Percentiles rank a stretch among this genome's conserved stretches.
These are phyloP conservation scores for Lepidium didymum DNA, from an alignment of 345 rosid genomes.

Conservation along the genomic window DNA sequence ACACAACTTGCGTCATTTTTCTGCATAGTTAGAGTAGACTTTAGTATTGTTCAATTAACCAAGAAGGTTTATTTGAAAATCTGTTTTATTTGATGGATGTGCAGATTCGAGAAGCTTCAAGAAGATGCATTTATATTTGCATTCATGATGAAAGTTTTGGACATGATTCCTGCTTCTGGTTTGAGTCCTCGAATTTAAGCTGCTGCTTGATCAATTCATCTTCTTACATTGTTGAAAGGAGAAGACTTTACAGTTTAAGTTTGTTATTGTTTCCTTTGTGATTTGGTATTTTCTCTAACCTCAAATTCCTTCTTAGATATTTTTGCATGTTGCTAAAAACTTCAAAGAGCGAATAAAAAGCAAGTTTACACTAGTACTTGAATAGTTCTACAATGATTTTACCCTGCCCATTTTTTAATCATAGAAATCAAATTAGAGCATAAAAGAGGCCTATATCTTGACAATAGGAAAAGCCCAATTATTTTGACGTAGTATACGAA, in stretches of 20 bases:
- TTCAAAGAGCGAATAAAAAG: not conserved
- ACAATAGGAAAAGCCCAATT: not conserved
- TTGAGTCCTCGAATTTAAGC: not conserved
- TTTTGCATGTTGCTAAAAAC: not conserved
- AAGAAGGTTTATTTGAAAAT: not conserved
- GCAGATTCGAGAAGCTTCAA: slow-evolving; percentile 92
- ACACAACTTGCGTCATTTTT: not conserved
- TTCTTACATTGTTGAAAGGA: not conserved
- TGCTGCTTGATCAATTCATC: not conserved
- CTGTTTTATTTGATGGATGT: slow-evolving; percentile 2
- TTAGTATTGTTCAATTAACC: not conserved
- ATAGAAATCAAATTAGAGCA: not conserved
- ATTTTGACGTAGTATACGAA: too few species aligned
- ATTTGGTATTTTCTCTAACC: not conserved
- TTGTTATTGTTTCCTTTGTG: not conserved
- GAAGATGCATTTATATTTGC: slow-evolving; percentile 68
- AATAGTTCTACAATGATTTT: not conserved
- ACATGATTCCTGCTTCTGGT: slow-evolving; percentile 50
- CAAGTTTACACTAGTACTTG: not conserved
- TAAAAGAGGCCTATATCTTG: not conserved
- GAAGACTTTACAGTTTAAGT: not conserved
- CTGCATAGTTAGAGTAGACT: not conserved
- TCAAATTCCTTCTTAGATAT: not conserved
- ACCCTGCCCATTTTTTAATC: not conserved
- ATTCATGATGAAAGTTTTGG: slow-evolving; percentile 65